Percentiles rank a stretch among this genome's conserved stretches.
Evolutionary conservation across 2,329 filamentous ascomycete genomes (phyloP).

Genomic region (Aureobasidium sp.): DNA sequence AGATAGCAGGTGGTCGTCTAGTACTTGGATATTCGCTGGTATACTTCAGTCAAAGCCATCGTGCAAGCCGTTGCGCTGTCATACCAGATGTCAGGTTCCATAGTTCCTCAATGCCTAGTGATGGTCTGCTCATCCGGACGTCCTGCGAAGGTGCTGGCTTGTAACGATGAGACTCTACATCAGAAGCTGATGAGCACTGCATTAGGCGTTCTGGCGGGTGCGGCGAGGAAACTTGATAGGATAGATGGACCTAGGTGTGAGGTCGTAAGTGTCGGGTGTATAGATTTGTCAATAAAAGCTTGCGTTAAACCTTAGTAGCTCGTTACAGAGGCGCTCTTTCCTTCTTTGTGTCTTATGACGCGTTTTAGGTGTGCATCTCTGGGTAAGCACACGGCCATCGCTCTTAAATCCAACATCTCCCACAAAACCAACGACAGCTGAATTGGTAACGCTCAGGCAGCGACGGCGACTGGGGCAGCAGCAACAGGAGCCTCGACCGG

Average conservation of each 20-base stretch:
- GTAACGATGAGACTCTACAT: background rate
- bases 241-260: background rate
- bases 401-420: background rate
- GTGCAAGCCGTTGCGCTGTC: background rate
- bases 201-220: background rate
- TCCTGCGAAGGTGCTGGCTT: background rate
- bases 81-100: conserved; percentile 2
- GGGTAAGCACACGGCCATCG: background rate
- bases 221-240: background rate
- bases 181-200: background rate
- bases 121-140: background rate
- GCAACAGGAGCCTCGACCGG: background rate
- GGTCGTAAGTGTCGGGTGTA: background rate
- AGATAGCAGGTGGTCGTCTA: conserved; percentile 1
- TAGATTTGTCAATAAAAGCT: background rate
- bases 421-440: background rate
- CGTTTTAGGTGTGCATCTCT: background rate
- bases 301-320: background rate
- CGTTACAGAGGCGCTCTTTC: background rate
- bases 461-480: background rate
- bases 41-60: background rate
- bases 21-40: background rate
- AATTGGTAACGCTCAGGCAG: background rate
- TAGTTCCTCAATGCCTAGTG: background rate
- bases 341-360: background rate